Evolutionary conservation across 371 early-diverging fungal species (phyloP).

Genomic region (Mycotypha africana): DNA sequence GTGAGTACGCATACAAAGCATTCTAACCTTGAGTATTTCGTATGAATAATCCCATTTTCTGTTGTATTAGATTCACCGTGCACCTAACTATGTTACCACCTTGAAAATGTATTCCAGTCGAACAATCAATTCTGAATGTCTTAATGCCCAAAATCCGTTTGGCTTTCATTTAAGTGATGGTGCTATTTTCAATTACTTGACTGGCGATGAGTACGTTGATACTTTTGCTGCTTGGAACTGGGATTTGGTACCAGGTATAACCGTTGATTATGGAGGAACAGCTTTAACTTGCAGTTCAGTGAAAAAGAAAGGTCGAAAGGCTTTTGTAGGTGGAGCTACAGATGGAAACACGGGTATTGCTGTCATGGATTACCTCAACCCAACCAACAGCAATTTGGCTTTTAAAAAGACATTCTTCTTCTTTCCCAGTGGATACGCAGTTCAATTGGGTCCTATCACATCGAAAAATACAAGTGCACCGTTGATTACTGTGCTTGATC

Average conservation of each 20-base stretch:
- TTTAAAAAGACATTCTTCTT: constrained; percentile 31
- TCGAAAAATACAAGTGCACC: constrained; percentile 11
- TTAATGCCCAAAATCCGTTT: constrained; percentile 21
- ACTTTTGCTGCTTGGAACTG: constrained; percentile 27
- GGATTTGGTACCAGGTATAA: constrained; percentile 26
- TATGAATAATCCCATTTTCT: too few relatives aligned
- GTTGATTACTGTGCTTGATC: constrained; percentile 25
- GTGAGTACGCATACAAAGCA: constrained; percentile 10
- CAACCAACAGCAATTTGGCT: constrained; percentile 11
- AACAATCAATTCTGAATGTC: constrained; percentile 27
- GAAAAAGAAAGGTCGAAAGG: constrained; percentile 6
- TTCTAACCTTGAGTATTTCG: not conserved
- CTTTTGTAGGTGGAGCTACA: constrained; percentile 21
- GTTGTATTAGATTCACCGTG: constrained; percentile 30
- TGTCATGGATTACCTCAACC: constrained; percentile 22
- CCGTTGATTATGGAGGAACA: constrained; percentile 18
- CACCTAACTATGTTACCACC: constrained; percentile 19
- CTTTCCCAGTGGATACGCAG: constrained; percentile 21
- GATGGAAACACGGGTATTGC: constrained; percentile 23
- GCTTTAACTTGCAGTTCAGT: constrained; percentile 5
- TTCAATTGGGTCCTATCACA: constrained; percentile 16
- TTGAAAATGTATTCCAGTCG: constrained; percentile 31
- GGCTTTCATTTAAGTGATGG: constrained; percentile 30
- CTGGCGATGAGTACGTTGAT: constrained; percentile 28
- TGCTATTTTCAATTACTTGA: constrained; percentile 21